Percentiles rank a stretch among this genome's conserved stretches.
phyloP scores from a whole-genome alignment of 331 rosid genomes.

The Quercus tomentella region DNA sequence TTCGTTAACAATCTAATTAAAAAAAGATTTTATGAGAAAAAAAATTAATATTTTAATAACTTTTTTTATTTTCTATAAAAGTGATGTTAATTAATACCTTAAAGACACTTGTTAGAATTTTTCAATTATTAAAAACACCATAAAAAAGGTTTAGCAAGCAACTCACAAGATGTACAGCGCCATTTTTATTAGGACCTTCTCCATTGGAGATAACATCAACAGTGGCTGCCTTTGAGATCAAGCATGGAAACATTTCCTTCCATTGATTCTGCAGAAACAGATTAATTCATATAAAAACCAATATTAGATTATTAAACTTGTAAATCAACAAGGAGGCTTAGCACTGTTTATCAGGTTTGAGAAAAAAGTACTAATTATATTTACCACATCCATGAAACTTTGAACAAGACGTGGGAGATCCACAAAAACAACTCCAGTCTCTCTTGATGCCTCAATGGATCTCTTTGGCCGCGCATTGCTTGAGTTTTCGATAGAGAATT shows the following conservation, averaged over 20 bases:
- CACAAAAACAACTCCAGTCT: conserved; percentile 56
- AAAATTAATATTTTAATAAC: too few species aligned
- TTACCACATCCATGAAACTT: conserved; percentile 60
- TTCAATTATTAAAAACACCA: too few species aligned
- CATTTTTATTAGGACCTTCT: conserved; percentile 65
- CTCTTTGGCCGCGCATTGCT: conserved; percentile 38
- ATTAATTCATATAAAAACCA: not conserved
- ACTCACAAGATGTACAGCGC: conserved; percentile 90
- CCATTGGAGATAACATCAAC: conserved; percentile 84
- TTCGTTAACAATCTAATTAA: too few species aligned
- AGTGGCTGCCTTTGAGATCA: conserved; percentile 85
- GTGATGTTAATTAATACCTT: too few species aligned
- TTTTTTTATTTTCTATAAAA: too few species aligned
- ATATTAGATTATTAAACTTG: not conserved
- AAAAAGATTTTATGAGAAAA: too few species aligned
- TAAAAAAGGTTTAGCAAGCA: not conserved
- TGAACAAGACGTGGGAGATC: conserved; percentile 48
- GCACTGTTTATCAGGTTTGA: not conserved
- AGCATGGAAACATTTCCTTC: conserved; percentile 97
- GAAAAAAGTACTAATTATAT: not conserved
- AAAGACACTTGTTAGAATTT: too few species aligned
- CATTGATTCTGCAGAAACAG: conserved; percentile 66
- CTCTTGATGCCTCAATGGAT: conserved; percentile 90
- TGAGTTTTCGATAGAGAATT: conserved; percentile 36
- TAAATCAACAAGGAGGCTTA: not conserved